Conservation (phyloP, 164 flowering plant genomes). For the Malania oleifera region DNA sequence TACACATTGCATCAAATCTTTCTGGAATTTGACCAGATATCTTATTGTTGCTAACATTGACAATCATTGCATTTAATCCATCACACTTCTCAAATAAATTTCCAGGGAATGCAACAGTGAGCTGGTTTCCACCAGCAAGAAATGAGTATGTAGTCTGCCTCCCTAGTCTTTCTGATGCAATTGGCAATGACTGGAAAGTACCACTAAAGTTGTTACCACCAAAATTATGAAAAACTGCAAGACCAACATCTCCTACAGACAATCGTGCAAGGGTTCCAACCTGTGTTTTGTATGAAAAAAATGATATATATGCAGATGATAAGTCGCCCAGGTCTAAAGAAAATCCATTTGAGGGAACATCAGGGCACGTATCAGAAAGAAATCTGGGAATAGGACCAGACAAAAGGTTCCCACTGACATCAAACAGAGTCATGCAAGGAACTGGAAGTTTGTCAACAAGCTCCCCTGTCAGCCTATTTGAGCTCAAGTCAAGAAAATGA, state of each 20-base stretch:
- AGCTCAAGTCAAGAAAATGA: slow-evolving; percentile 56
- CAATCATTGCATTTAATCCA: slow-evolving; percentile 36
- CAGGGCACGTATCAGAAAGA: slow-evolving; percentile 28
- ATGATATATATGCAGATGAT: slow-evolving; percentile 39
- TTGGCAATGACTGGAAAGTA: slow-evolving; percentile 39
- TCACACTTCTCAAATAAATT: slow-evolving; percentile 54
- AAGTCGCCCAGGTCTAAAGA: slow-evolving; percentile 9
- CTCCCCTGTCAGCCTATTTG: slow-evolving; percentile 51
- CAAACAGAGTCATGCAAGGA: slow-evolving; percentile 68
- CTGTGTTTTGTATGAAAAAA: slow-evolving; percentile 31
- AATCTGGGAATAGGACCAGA: slow-evolving; percentile 64
- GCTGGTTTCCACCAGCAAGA: slow-evolving; percentile 53
- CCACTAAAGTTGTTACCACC: slow-evolving; percentile 67
- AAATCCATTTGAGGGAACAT: slow-evolving; percentile 11
- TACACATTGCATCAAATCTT: slow-evolving; percentile 43
- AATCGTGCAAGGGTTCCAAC: slow-evolving; percentile 22
- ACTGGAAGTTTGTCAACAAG: slow-evolving; percentile 46
- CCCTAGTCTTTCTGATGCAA: slow-evolving; percentile 45
- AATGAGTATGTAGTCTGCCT: slow-evolving; percentile 53
- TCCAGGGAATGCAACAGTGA: slow-evolving; percentile 54
- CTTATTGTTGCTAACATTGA: slow-evolving; percentile 54
- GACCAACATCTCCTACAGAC: slow-evolving; percentile 25
- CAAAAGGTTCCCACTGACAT: slow-evolving; percentile 58
- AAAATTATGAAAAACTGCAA: slow-evolving; percentile 57
- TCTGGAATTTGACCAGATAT: slow-evolving; percentile 54